Evolutionary conservation across 495 filamentous ascomycete species (phyloP).

Genomic region (Penicillium angulare): DNA sequence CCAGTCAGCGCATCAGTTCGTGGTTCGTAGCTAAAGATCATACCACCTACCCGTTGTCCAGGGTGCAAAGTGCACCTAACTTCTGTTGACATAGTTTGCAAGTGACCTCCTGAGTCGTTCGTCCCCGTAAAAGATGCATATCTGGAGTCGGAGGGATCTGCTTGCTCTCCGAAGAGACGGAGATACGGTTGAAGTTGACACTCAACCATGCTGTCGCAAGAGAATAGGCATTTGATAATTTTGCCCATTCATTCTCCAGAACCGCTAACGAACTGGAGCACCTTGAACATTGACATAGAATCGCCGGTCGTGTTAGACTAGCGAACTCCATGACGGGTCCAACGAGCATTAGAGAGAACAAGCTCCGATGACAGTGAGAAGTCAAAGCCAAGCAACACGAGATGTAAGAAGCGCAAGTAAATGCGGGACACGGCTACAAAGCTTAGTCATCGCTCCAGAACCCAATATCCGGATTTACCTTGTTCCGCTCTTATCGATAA

Average conservation of each 20-base stretch:
- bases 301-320: slow-evolving; percentile 39
- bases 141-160: slow-evolving; percentile 43
- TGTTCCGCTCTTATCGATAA: slow-evolving; percentile 5
- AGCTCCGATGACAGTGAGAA: too few relatives aligned
- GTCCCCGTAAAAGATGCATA: slow-evolving; percentile 38
- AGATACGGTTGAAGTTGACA: slow-evolving; percentile 43
- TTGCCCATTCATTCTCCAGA: slow-evolving; percentile 50
- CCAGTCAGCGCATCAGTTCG: slow-evolving; percentile 7
- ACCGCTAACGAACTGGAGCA: slow-evolving; percentile 49
- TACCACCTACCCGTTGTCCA: slow-evolving; percentile 42
- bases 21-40: not conserved
- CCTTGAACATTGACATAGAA: slow-evolving; percentile 41
- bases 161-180: slow-evolving; percentile 40
- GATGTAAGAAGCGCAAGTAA: too few relatives aligned
- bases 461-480: too few relatives aligned
- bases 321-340: slow-evolving; percentile 39
- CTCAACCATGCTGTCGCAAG: slow-evolving; percentile 45
- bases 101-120: slow-evolving; percentile 40
- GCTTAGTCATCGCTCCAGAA: slow-evolving; percentile 26
- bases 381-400: too few relatives aligned
- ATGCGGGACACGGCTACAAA: too few relatives aligned
- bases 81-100: slow-evolving; percentile 49
- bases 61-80: slow-evolving; percentile 35
- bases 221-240: slow-evolving; percentile 42
- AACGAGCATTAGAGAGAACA: slow-evolving; percentile 1